Evolutionary conservation across 108 stramenopile genomes (phyloP).

Genomic region (Fragilaria crotonensis): DNA sequence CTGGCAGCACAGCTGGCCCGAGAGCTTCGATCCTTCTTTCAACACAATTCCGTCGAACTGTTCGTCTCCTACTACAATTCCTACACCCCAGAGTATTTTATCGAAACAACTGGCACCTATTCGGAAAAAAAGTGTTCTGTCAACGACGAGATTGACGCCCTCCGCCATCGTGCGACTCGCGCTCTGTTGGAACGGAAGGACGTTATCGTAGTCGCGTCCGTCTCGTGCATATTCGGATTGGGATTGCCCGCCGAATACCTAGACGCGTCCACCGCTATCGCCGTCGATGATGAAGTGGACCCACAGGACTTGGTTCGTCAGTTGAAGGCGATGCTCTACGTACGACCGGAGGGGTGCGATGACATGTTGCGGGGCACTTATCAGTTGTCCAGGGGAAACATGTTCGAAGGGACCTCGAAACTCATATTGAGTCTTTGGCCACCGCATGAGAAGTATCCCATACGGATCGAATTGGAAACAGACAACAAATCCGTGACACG

Average conservation of each 20-base stretch:
- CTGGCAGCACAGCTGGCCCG: conserved; percentile 73
- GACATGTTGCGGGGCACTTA: conserved; percentile 27
- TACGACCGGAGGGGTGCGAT: conserved; percentile 7
- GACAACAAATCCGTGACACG: neutral
- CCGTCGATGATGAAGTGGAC: conserved; percentile 15
- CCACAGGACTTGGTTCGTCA: conserved; percentile 6
- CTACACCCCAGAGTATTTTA: conserved; percentile 65
- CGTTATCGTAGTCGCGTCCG: conserved; percentile 70
- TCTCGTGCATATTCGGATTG: conserved; percentile 79
- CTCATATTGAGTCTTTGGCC: conserved; percentile 35
- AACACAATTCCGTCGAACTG: conserved; percentile 52
- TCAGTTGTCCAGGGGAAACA: conserved; percentile 7
- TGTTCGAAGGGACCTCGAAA: neutral
- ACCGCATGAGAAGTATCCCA: conserved; percentile 35
- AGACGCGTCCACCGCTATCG: conserved; percentile 27
- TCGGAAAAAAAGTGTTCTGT: conserved; percentile 58
- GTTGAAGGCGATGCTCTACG: conserved; percentile 15
- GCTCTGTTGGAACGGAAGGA: conserved; percentile 51
- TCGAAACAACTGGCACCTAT: conserved; percentile 44
- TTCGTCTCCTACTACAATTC: conserved; percentile 76
- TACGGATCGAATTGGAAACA: conserved; percentile 17
- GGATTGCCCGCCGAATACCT: conserved; percentile 69
- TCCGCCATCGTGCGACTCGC: conserved; percentile 66
- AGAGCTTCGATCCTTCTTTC: conserved; percentile 49
- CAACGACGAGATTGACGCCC: conserved; percentile 60